Percentiles rank a stretch among this genome's conserved stretches.
These are phyloP conservation scores for Eucalyptus sp. DNA, from an alignment of 345 rosid genomes.

Conservation along the genomic window DNA sequence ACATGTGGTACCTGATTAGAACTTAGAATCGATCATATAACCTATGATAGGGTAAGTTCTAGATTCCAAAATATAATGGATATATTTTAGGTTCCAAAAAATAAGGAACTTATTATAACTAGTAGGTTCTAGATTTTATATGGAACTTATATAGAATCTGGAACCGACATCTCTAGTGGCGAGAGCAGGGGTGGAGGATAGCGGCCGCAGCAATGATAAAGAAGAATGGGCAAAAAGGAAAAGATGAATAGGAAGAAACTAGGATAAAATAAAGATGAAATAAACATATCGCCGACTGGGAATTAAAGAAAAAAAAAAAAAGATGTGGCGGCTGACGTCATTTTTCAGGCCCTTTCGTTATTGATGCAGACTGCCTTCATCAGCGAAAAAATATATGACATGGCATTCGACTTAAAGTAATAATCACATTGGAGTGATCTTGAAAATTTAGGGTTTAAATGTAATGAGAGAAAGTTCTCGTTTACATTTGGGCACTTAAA, in stretches of 20 bases:
- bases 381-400: not conserved
- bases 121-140: too few relatives aligned
- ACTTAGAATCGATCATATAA: too few relatives aligned
- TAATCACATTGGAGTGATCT: not conserved
- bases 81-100: too few relatives aligned
- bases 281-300: not conserved
- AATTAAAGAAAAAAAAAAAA: not conserved
- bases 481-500: not conserved
- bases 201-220: not conserved
- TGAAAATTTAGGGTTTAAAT: not conserved
- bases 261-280: not conserved
- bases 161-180: not conserved
- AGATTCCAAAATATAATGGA: too few relatives aligned
- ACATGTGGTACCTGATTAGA: too few relatives aligned
- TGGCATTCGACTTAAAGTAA: not conserved
- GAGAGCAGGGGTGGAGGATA: not conserved
- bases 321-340: not conserved
- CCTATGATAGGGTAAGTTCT: too few relatives aligned
- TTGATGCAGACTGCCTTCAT: not conserved
- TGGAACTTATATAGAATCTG: rapidly evolving
- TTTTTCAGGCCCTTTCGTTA: not conserved
- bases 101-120: too few relatives aligned
- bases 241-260: not conserved
- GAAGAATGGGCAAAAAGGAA: not conserved
- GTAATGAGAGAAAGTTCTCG: not conserved